Conservation (phyloP, 805 yeast species). For the Spathaspora sp. region DNA sequence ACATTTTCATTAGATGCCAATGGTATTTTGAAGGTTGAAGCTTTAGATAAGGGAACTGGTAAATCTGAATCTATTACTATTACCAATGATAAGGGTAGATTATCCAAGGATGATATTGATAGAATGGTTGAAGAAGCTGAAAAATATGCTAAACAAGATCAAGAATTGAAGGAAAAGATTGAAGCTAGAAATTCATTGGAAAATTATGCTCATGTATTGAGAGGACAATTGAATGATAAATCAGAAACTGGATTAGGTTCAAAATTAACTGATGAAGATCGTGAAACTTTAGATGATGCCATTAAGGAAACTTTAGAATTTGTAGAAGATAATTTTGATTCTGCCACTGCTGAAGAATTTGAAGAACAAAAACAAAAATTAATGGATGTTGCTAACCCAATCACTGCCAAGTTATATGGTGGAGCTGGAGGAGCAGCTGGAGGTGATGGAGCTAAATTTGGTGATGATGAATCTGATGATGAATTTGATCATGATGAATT, state of each 20-base stretch:
- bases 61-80: conserved; percentile 97
- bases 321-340: conserved; percentile 76
- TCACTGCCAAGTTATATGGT: conserved; percentile 72
- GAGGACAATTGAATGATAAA: conserved; percentile 41
- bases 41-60: conserved; percentile 98
- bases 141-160: conserved; percentile 58
- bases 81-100: conserved; percentile 98
- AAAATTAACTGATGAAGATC: conserved; percentile 85
- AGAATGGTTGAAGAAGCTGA: conserved; percentile 99
- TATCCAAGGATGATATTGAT: conserved; percentile 93
- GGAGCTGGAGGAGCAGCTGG: conserved; percentile 38
- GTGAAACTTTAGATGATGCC: conserved; percentile 84
- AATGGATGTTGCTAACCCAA: conserved; percentile 82
- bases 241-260: conserved; percentile 55
- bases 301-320: conserved; percentile 82
- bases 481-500: conserved; percentile 45
- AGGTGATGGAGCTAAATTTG: conserved; percentile 37
- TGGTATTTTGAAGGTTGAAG: conserved; percentile 99
- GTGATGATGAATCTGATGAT: conserved; percentile 42
- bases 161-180: conserved; percentile 41
- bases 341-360: conserved; percentile 88
- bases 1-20: conserved; percentile 99
- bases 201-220: conserved; percentile 42
- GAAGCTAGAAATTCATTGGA: conserved; percentile 43
- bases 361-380: conserved; percentile 84